phyloP scores from a whole-genome alignment of 306 rosid species.

The Casuarina cunninghamiana region DNA sequence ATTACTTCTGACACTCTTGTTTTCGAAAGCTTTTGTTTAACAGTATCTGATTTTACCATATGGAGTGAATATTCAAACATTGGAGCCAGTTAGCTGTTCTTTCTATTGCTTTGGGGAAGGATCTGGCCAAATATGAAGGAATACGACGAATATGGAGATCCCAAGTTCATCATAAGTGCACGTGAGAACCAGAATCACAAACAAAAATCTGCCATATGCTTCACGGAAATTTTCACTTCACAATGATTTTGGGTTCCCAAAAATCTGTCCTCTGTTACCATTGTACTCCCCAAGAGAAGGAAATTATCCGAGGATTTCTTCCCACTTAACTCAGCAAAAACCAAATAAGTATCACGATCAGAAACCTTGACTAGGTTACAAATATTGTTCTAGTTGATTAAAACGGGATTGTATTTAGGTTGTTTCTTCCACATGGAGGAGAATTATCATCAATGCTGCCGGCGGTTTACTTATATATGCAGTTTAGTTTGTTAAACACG shows the following conservation, averaged over 20 bases:
- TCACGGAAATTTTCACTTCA: no score
- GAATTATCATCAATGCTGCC: no score
- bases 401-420: not conserved
- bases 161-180: no score
- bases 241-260: not conserved
- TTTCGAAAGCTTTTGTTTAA: not conserved
- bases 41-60: no score
- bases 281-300: not conserved
- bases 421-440: no score
- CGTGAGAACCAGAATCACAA: no score
- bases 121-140: no score
- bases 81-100: no score
- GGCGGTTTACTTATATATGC: not conserved
- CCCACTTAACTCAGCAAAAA: not conserved
- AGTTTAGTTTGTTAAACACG: not conserved
- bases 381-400: not conserved
- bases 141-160: no score
- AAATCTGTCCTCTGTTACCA: not conserved
- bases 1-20: not conserved
- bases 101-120: no score
- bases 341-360: not conserved
- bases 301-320: not conserved
- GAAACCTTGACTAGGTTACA: not conserved
- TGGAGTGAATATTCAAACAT: no score
- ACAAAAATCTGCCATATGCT: no score